Evolutionary conservation across 2,329 filamentous ascomycete genomes (phyloP).

Genomic region (Microsporum ferrugineum): DNA sequence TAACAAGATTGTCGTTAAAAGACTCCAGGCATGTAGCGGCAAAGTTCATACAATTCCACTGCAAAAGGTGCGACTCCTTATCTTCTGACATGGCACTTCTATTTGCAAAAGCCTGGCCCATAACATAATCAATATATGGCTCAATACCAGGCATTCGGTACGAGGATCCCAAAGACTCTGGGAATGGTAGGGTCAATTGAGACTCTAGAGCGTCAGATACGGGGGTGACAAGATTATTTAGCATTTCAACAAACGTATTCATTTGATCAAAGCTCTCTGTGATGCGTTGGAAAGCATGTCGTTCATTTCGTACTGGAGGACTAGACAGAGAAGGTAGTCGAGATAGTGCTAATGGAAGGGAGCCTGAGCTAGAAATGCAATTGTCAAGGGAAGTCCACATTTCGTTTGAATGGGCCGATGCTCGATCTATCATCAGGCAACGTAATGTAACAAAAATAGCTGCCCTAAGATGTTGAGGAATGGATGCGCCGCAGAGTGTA

Average conservation of each 20-base stretch:
- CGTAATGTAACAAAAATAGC: constrained; percentile 70
- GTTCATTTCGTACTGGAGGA: constrained; percentile 35
- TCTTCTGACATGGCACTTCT: constrained; percentile 56
- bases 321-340: constrained; percentile 35
- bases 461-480: constrained; percentile 66
- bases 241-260: constrained; percentile 67
- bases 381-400: constrained; percentile 74
- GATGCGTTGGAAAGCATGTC: constrained; percentile 61
- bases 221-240: constrained; percentile 61
- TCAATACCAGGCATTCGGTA: constrained; percentile 79
- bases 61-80: constrained; percentile 59
- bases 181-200: constrained; percentile 71
- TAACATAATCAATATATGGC: constrained; percentile 79
- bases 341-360: constrained; percentile 34
- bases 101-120: constrained; percentile 64
- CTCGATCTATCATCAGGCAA: constrained; percentile 65
- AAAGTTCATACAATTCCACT: constrained; percentile 73
- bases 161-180: constrained; percentile 67
- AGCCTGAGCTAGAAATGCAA: constrained; percentile 55
- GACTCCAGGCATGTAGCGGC: constrained; percentile 64
- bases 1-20: constrained; percentile 89
- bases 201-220: constrained; percentile 37
- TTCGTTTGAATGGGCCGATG: constrained; percentile 51
- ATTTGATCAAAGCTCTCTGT: constrained; percentile 73
- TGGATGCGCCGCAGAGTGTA: constrained; percentile 63